A percentile compares a stretch with the other conserved stretches of the same genome.
These are phyloP conservation scores for Halteria grandinella DNA, from an alignment of 73 alveolate species.

Conservation along the genomic window DNA sequence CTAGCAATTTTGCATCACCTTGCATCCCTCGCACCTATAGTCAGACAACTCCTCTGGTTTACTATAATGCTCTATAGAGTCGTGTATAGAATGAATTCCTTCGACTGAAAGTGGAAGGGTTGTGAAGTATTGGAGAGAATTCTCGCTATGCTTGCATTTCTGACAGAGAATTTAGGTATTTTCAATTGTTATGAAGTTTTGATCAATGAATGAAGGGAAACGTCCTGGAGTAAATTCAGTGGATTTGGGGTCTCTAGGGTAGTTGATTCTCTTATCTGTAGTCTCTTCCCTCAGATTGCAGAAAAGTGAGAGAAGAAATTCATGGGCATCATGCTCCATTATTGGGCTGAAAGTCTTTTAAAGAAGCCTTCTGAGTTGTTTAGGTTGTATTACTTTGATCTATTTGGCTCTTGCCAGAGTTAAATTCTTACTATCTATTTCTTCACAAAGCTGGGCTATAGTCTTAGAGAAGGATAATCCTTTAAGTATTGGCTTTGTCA, in stretches of 20 bases:
- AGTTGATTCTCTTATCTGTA: constrained; percentile 15
- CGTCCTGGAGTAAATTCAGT: not conserved
- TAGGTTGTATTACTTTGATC: not conserved
- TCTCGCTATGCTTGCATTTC: constrained; percentile 4
- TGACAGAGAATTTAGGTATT: constrained; percentile 1
- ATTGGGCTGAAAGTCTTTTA: constrained; percentile 45
- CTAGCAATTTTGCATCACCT: not conserved
- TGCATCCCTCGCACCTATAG: constrained; percentile 49
- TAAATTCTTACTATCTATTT: constrained; percentile 1
- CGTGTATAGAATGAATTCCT: not conserved
- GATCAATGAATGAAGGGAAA: constrained; percentile 33
- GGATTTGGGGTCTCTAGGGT: not conserved
- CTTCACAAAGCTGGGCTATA: constrained; percentile 13
- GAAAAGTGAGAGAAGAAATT: constrained; percentile 41
- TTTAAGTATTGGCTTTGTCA: not conserved
- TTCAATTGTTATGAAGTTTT: constrained; percentile 34
- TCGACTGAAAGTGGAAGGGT: constrained; percentile 33
- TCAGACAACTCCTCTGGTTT: constrained; percentile 3
- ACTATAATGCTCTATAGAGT: not conserved
- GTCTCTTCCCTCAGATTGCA: constrained; percentile 40
- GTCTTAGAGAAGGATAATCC: constrained; percentile 30
- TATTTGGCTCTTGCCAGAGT: not conserved
- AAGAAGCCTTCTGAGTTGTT: constrained; percentile 9
- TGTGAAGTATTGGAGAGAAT: constrained; percentile 12
- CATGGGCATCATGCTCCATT: constrained; percentile 60